Percentiles rank a stretch among this genome's conserved stretches.
phyloP scores from a whole-genome alignment of 176 grass and related monocot genomes.

The Poa annua region DNA sequence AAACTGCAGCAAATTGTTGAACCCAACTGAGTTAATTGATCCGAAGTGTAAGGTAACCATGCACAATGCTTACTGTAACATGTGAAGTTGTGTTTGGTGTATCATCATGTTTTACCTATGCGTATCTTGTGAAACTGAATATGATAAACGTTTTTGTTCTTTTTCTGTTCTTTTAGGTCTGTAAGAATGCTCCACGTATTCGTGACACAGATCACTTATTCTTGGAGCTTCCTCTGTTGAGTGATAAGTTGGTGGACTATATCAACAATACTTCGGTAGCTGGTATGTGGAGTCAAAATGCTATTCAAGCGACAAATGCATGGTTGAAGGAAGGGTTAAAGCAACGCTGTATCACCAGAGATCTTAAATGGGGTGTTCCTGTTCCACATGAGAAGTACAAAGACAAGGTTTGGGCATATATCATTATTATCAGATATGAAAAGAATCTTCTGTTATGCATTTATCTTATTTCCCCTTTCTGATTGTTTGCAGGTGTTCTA shows the following conservation, averaged over 20 bases:
- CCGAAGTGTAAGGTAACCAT: slow-evolving; percentile 89
- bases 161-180: slow-evolving; percentile 59
- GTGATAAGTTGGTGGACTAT: slow-evolving; percentile 78
- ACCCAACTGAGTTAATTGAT: slow-evolving; percentile 88
- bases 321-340: slow-evolving; percentile 99
- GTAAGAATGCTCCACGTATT: slow-evolving; percentile 71
- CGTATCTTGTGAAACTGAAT: not conserved
- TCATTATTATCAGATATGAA: slow-evolving; percentile 21
- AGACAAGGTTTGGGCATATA: slow-evolving; percentile 68
- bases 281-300: slow-evolving; percentile 98
- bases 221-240: slow-evolving; percentile 90
- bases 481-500: slow-evolving; percentile 84
- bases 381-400: slow-evolving; percentile 96
- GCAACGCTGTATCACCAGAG: slow-evolving; percentile 91
- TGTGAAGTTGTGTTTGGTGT: not conserved
- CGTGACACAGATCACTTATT: slow-evolving; percentile 97
- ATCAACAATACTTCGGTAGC: slow-evolving; percentile 83
- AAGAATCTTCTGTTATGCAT: slow-evolving; percentile 24
- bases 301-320: slow-evolving; percentile 94
- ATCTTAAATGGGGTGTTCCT: slow-evolving; percentile 98
- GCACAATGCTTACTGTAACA: not conserved
- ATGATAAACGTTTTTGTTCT: not conserved
- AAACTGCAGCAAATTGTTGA: slow-evolving; percentile 90
- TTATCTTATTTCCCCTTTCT: slow-evolving; percentile 18
- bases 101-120: slow-evolving; percentile 13